Percentiles rank a stretch among this genome's conserved stretches.
Evolutionary conservation across 2,329 filamentous ascomycete genomes (phyloP).

Genomic region (Aspergillus fructus): DNA sequence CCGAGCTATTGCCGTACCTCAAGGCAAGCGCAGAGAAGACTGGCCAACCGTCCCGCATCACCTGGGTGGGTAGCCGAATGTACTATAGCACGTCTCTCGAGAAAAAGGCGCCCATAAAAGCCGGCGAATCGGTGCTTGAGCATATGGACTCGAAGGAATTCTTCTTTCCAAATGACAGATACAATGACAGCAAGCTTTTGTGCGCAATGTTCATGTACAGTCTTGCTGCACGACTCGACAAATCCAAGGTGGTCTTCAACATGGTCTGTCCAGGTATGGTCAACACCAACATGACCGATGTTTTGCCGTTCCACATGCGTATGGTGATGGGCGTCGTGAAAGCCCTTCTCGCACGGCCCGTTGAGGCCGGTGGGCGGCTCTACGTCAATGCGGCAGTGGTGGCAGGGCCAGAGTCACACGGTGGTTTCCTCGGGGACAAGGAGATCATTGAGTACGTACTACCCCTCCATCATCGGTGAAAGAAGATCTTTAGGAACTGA

Average conservation of each 20-base stretch:
- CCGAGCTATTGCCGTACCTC: slow-evolving; percentile 30
- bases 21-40: slow-evolving; percentile 15
- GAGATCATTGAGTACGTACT: slow-evolving; percentile 21
- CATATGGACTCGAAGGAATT: slow-evolving; percentile 16
- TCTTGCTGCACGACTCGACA: slow-evolving; percentile 20
- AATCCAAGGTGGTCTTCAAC: slow-evolving; percentile 24
- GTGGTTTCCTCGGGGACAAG: slow-evolving; percentile 22
- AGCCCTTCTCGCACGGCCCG: slow-evolving; percentile 9
- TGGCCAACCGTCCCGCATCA: slow-evolving; percentile 14
- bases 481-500: too few relatives aligned
- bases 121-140: neutral
- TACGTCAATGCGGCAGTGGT: slow-evolving; percentile 22
- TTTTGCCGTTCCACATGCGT: slow-evolving; percentile 18
- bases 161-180: slow-evolving; percentile 3
- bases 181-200: slow-evolving; percentile 23
- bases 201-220: slow-evolving; percentile 25
- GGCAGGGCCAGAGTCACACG: slow-evolving; percentile 23
- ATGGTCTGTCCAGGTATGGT: slow-evolving; percentile 28
- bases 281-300: slow-evolving; percentile 19
- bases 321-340: slow-evolving; percentile 6
- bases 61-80: slow-evolving; percentile 23
- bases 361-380: slow-evolving; percentile 20
- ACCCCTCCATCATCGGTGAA: neutral
- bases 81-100: neutral
- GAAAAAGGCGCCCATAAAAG: neutral